These are phyloP conservation scores for Coleophoma crateriformis DNA, from an alignment of 2,329 filamentous ascomycete genomes.

Conservation along the genomic window DNA sequence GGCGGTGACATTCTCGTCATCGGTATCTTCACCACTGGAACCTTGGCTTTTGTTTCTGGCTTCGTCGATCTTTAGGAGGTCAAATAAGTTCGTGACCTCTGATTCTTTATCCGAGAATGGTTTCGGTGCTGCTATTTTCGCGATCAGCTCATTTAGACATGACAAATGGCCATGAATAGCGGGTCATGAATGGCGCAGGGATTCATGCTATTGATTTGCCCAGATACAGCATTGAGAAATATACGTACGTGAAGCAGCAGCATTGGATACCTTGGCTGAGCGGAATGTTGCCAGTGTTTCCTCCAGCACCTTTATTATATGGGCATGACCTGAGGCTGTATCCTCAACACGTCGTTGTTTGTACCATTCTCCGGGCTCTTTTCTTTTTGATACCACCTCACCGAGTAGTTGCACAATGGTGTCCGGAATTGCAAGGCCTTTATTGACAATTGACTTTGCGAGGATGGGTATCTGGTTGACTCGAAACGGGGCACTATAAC, in stretches of 20 bases:
- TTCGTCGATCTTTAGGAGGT: neutral
- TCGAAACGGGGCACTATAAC: conserved; percentile 2
- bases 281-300: neutral
- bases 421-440: neutral
- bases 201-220: too few relatives aligned
- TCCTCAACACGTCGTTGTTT: neutral
- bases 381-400: neutral
- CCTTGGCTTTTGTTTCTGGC: neutral
- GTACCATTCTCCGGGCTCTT: conserved; percentile 1
- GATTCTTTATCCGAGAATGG: too few relatives aligned
- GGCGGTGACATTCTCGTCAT: neutral
- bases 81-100: too few relatives aligned
- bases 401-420: neutral
- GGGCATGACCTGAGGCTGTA: neutral
- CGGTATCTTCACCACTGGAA: neutral
- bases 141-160: too few relatives aligned
- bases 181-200: too few relatives aligned
- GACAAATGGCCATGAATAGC: too few relatives aligned
- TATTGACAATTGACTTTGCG: neutral
- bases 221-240: too few relatives aligned
- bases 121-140: too few relatives aligned
- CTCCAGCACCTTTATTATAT: conserved; percentile 3
- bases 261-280: too few relatives aligned
- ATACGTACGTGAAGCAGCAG: too few relatives aligned
- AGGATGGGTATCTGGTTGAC: conserved; percentile 4